Base-by-base conservation (phyloP, 2,329 filamentous ascomycete species). In the Cordyceps fumosorosea region DNA sequence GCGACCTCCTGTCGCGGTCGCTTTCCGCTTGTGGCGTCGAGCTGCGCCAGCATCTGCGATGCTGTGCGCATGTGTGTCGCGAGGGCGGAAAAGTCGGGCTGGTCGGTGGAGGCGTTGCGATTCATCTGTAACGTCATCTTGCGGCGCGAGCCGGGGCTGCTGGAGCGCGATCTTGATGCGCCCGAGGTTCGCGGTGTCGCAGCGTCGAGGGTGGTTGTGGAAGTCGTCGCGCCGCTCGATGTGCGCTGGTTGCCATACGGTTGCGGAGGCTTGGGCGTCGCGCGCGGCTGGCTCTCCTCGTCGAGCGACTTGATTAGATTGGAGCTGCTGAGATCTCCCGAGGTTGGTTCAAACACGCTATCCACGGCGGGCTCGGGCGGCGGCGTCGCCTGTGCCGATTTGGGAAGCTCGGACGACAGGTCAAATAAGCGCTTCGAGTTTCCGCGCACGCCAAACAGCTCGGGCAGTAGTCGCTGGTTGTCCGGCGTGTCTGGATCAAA, bases 51-150 rank as follows among this genome's bases (percentile, higher is more conserved):
- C 90, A 95, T 95, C 73, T 93, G 89, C 16, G 90, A 91, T 4
- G 90, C 90, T 4, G 90, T 92, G 22, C 90, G 85, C 90, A 95
- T 95, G 72, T 95, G 90, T 14, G 90, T 93, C 14, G 90, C 91
- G 37, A 95, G 77, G 3, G 90, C 90, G 12, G 89, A 91, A 67
- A 93, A 89, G 69, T 95, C 90, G 1, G 89, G 88, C 70, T 91
- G 89, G 63, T 92, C 89, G 12, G 78, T 76, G 18, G 82, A 77
- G 29, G 78, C 79, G 66, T 81, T 83, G 54, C 83, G 80, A 57
- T 80, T 79, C 52, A 79, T 77, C 20, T 82, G 78, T 29, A 89
- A 67, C 4, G 86, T 85, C 80, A 86, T 82, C 71, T 84, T 85
- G 60, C 85, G 78, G n/a, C 76, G 69, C 5, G 79, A 77, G 1